Percentiles rank a stretch among this genome's conserved stretches.
phyloP scores from a whole-genome alignment of 2,329 filamentous ascomycete species.

The Beauveria varroae region DNA sequence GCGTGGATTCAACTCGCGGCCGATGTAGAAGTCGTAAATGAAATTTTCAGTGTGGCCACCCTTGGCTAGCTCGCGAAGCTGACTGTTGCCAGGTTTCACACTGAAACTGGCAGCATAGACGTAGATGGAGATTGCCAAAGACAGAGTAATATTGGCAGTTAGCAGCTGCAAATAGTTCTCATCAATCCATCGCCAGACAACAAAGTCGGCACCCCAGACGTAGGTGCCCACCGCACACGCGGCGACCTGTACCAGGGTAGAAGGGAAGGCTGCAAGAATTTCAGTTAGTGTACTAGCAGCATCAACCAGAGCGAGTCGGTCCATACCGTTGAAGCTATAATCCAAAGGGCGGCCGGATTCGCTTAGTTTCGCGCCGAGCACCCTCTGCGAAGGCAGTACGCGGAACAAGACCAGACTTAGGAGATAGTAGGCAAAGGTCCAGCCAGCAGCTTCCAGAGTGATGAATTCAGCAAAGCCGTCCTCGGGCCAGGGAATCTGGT shows the following conservation, averaged over 20 bases:
- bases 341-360: conserved; percentile 59
- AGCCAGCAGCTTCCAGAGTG: conserved; percentile 58
- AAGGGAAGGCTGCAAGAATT: conserved; percentile 53
- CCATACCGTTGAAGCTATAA: conserved; percentile 68
- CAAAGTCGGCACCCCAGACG: conserved; percentile 67
- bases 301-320: too few species aligned
- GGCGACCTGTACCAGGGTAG: conserved; percentile 61
- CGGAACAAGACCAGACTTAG: conserved; percentile 65
- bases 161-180: conserved; percentile 81
- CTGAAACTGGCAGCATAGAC: conserved; percentile 74
- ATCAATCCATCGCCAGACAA: conserved; percentile 82
- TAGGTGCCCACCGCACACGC: conserved; percentile 64
- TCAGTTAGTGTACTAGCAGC: fast-evolving
- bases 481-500: conserved; percentile 68
- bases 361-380: conserved; percentile 58
- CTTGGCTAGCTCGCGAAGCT: conserved; percentile 66
- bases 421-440: conserved; percentile 66
- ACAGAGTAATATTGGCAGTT: conserved; percentile 70
- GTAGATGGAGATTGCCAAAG: conserved; percentile 61
- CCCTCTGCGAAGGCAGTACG: conserved; percentile 62
- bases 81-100: conserved; percentile 61
- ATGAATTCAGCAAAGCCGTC: conserved; percentile 59
- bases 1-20: conserved; percentile 88
- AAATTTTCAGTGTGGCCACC: conserved; percentile 75
- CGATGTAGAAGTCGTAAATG: conserved; percentile 92